Percentiles rank a stretch among this genome's conserved stretches.
Evolutionary conservation across 1,284 basidiomycete genomes (phyloP).

Genomic region (Gastroboletus turbinatus): DNA sequence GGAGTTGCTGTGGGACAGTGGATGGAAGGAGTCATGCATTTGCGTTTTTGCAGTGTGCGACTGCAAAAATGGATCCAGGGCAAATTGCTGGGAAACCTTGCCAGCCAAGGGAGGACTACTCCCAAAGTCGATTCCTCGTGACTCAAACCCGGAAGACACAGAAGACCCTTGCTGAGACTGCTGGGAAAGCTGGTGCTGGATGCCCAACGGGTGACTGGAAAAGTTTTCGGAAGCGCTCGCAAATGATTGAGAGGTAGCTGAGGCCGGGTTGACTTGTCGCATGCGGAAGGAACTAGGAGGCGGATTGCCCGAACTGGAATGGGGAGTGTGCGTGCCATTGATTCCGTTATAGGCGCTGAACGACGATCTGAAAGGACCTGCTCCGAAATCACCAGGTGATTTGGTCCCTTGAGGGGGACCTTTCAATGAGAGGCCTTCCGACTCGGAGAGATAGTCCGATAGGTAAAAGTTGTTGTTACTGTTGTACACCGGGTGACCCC

Average conservation of each 20-base stretch:
- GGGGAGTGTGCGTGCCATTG: conserved; percentile 25
- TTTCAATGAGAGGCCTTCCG: conserved; percentile 41
- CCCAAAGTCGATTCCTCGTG: conserved; percentile 35
- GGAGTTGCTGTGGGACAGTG: conserved; percentile 30
- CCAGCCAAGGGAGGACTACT: conserved; percentile 24
- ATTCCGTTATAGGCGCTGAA: conserved; percentile 38
- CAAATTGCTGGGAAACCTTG: conserved; percentile 34
- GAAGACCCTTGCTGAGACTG: conserved; percentile 34
- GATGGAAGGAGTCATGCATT: conserved; percentile 36
- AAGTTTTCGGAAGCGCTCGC: conserved; percentile 24
- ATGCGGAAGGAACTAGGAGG: conserved; percentile 35
- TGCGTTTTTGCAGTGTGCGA: conserved; percentile 32
- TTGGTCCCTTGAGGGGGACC: conserved; percentile 39
- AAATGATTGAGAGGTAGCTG: conserved; percentile 28
- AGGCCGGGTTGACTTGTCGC: conserved; percentile 28
- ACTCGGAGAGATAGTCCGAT: conserved; percentile 40
- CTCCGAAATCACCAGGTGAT: conserved; percentile 41
- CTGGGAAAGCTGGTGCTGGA: conserved; percentile 40
- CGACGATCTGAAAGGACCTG: conserved; percentile 36
- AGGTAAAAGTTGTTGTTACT: conserved; percentile 40
- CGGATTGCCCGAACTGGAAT: conserved; percentile 24
- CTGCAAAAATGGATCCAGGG: conserved; percentile 35
- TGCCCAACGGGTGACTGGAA: conserved; percentile 26
- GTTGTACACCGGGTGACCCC: conserved; percentile 47
- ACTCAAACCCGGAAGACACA: conserved; percentile 26